Evolutionary conservation across 441 rosid species (phyloP).

Genomic region (Croton laevigatus): DNA sequence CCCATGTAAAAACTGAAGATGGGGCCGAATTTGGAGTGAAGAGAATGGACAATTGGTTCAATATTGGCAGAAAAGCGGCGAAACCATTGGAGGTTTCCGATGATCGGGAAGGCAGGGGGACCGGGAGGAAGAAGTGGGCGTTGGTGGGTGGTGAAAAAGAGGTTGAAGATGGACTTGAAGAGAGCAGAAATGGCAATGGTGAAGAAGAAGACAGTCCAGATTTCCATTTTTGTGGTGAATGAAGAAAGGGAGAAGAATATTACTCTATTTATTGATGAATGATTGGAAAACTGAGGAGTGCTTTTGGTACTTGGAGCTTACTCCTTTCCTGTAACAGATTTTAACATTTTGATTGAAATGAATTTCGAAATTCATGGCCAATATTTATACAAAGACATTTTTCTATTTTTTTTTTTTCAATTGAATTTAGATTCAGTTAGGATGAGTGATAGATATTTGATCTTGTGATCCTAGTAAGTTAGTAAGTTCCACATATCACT

Average conservation of each 20-base stretch:
- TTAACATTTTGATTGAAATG: no score
- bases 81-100: slow-evolving; percentile 29
- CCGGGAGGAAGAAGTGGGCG: slow-evolving; percentile 40
- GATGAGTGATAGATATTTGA: no score
- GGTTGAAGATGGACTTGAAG: neutral
- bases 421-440: no score
- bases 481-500: no score
- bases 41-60: slow-evolving; percentile 27
- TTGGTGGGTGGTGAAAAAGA: neutral
- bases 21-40: slow-evolving; percentile 32
- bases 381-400: no score
- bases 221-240: neutral
- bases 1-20: slow-evolving; percentile 28
- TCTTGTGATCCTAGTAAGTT: no score
- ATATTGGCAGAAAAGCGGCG: slow-evolving; percentile 18
- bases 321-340: no score
- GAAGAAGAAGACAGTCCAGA: neutral
- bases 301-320: no score
- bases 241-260: neutral
- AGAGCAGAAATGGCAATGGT: neutral
- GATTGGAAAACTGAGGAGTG: neutral
- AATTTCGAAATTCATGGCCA: no score
- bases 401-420: no score
- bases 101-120: slow-evolving; percentile 32
- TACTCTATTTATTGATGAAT: neutral